Conservation (phyloP, 2,329 filamentous ascomycete genomes). For the Blumeria hordei region DNA sequence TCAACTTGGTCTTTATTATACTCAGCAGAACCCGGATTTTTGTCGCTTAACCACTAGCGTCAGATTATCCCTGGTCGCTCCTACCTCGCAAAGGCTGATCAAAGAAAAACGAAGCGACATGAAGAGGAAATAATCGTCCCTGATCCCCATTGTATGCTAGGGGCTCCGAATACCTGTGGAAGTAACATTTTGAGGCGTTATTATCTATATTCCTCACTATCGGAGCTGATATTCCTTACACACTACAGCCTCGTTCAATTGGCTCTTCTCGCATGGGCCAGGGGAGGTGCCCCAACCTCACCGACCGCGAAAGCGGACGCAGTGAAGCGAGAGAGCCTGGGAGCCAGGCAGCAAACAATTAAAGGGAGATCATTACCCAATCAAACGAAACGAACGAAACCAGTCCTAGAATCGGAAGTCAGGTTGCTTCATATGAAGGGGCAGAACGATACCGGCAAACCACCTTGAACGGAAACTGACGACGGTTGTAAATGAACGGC, state of each 20-base stretch:
- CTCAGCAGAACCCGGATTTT: constrained; percentile 1
- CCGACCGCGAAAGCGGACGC: not conserved
- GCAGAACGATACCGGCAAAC: not conserved
- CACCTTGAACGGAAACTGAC: no score
- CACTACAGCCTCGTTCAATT: no score
- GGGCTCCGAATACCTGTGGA: no score
- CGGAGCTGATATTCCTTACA: no score
- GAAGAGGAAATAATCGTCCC: not conserved
- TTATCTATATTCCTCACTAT: no score
- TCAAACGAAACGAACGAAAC: not conserved
- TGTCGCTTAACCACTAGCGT: constrained; percentile 3
- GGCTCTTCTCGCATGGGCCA: no score
- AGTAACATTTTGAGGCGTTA: no score
- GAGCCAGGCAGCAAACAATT: not conserved
- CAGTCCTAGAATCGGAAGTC: not conserved
- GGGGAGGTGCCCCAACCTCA: no score
- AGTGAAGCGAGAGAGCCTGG: not conserved
- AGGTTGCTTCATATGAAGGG: not conserved
- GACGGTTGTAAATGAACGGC: no score
- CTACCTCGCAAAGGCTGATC: constrained; percentile 4
- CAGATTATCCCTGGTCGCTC: constrained; percentile 3
- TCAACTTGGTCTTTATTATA: constrained; percentile 5
- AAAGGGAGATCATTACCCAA: not conserved
- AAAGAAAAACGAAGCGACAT: constrained; percentile 1
- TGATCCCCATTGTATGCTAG: no score